These are phyloP conservation scores for Dactylella cylindrospora DNA, from an alignment of 2,329 filamentous ascomycete genomes.

Conservation along the genomic window DNA sequence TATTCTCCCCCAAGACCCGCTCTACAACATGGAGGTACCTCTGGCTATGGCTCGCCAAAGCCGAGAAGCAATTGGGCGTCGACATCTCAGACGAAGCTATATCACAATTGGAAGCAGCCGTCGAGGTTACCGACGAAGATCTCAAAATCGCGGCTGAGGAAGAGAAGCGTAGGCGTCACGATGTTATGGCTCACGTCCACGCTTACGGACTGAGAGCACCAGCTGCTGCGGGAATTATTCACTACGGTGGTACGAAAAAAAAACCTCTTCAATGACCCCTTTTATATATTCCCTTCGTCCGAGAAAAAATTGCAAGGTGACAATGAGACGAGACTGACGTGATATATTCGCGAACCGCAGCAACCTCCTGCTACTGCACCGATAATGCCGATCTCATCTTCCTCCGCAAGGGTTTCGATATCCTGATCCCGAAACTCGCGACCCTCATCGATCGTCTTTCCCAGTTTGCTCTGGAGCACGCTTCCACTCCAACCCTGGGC, in stretches of 20 bases:
- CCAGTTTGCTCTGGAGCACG: constrained; percentile 71
- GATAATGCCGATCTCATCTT: constrained; percentile 80
- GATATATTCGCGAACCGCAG: constrained; percentile 26
- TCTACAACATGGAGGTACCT: constrained; percentile 79
- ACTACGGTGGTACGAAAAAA: constrained; percentile 56
- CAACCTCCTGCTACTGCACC: constrained; percentile 62
- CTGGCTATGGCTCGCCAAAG: constrained; percentile 81
- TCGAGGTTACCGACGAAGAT: constrained; percentile 74
- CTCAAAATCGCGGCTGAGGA: constrained; percentile 74
- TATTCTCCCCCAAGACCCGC: constrained; percentile 76
- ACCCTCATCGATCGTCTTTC: constrained; percentile 74
- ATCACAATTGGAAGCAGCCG: constrained; percentile 71
- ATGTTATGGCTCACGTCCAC: constrained; percentile 69
- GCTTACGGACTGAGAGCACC: constrained; percentile 73
- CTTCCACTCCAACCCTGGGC: constrained; percentile 69
- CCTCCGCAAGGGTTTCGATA: constrained; percentile 70
- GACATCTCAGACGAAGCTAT: constrained; percentile 73
- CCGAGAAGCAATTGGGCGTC: constrained; percentile 77
- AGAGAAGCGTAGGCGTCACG: constrained; percentile 71
- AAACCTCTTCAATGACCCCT: constrained; percentile 1
- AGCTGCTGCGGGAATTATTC: constrained; percentile 78
- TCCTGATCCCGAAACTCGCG: constrained; percentile 76
- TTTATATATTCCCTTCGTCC: neutral
- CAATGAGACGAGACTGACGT: neutral
- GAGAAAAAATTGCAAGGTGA: too few species aligned